Evolutionary conservation across 352 stramenopile genomes (phyloP), one percentile per base, ranked within the genome.

Genomic region (Phytophthora sojae): DNA sequence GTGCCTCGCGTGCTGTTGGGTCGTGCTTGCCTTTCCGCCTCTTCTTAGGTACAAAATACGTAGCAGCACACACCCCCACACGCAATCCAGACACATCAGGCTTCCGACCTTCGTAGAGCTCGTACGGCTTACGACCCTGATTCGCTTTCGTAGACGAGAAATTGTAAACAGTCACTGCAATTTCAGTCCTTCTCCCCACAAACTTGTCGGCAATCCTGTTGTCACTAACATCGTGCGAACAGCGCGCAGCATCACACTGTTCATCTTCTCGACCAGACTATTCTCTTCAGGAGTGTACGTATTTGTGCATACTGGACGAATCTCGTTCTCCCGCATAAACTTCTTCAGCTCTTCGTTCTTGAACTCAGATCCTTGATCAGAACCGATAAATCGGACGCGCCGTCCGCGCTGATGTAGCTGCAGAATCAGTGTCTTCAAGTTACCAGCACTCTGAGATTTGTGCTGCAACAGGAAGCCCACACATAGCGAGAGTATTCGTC

Each of bases 151-250:
- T 44, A 39, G 42, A 42, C 29, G 42, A 62, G 6, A 39, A 14
- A 23, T 62, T 62, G 39, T 32, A 49, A 44, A 62, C 25, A 23
- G 17, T 29, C 17, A 62, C 19, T 37, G 8, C 56, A 42, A 62
- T 12, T 54, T 54, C 17, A 63, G 39, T 23, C 39, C 21, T 42
- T 63, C 42, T 12, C 57, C 57, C 57, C 57, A 54, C 37, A 63
- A 23, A 44, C 23, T 45, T 45, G 57, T 42, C 6, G 42, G 57
- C 9, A 55, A 29, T 9, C 25, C 57, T n/a, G 37, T 54, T 17
- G 57, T 45, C 25, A 23, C 15, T 12, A 63, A 26, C 57, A 63
- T 29, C 39, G 57, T 44, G 6, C 57, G 57, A 52, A 63, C 57
- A 30, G 17, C 23, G 6, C 56, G 56, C 15, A 45, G 37, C 37